Percentiles rank a stretch among this genome's conserved stretches.
These are phyloP conservation scores for Liriodendron chinense DNA, from an alignment of 164 flowering plant genomes.

Conservation along the genomic window DNA sequence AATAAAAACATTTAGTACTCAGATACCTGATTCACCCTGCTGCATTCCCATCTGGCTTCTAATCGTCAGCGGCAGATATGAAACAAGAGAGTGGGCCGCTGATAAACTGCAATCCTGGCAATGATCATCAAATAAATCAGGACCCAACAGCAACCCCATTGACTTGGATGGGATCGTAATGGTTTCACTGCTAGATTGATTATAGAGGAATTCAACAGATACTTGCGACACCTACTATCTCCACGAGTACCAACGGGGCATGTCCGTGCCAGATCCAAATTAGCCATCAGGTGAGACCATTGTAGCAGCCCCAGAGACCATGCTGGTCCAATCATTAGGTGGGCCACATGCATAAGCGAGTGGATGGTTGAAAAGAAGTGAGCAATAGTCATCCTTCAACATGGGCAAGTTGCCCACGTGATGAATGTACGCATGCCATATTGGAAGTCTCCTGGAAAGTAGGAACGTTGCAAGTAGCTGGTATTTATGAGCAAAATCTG, in stretches of 20 bases:
- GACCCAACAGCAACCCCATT: neutral
- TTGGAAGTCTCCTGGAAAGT: neutral
- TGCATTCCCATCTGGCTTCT: constrained; percentile 53
- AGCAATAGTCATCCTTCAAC: too few species aligned
- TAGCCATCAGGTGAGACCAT: too few species aligned
- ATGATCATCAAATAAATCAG: neutral
- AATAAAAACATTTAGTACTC: neutral
- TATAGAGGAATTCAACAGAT: neutral
- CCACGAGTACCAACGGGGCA: too few species aligned
- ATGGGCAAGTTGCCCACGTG: neutral
- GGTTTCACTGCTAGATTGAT: neutral
- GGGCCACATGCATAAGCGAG: too few species aligned
- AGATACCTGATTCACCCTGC: constrained; percentile 56
- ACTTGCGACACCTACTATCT: neutral
- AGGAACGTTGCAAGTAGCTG: neutral
- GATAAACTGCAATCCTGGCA: constrained; percentile 60
- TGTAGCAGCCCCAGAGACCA: too few species aligned
- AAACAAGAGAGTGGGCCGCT: constrained; percentile 54
- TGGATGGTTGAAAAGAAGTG: too few species aligned
- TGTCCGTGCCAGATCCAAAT: too few species aligned
- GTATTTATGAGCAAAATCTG: neutral
- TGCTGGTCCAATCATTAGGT: neutral
- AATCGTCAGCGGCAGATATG: constrained; percentile 55
- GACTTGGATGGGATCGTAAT: neutral
- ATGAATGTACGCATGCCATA: neutral